These are phyloP conservation scores for Trichoderma sp. DNA, from an alignment of 2,329 filamentous ascomycete species.

Conservation along the genomic window DNA sequence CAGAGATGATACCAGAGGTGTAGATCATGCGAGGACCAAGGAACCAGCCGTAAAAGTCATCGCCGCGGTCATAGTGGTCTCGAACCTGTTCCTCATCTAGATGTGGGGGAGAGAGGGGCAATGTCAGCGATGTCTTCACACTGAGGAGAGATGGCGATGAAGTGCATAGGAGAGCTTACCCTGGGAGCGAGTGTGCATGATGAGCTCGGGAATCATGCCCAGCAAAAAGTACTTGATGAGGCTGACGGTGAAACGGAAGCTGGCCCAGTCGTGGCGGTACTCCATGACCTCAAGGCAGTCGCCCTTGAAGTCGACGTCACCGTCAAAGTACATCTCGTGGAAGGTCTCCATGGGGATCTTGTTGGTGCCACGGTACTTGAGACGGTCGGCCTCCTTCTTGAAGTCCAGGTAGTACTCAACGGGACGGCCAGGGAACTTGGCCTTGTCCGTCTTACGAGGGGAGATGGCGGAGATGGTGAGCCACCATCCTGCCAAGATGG, in stretches of 20 bases:
- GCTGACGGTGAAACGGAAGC: slow-evolving; percentile 82
- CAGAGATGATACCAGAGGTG: slow-evolving; percentile 90
- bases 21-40: slow-evolving; percentile 98
- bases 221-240: slow-evolving; percentile 87
- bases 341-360: slow-evolving; percentile 92
- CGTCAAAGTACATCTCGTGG: slow-evolving; percentile 96
- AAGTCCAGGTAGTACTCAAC: slow-evolving; percentile 90
- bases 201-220: slow-evolving; percentile 82
- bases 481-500: slow-evolving; percentile 82
- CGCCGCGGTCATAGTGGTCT: slow-evolving; percentile 94
- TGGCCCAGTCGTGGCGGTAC: slow-evolving; percentile 96
- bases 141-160: neutral
- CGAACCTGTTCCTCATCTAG: slow-evolving; percentile 89
- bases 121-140: slow-evolving; percentile 16
- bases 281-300: slow-evolving; percentile 87
- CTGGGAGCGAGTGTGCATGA: slow-evolving; percentile 89
- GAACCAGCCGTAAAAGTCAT: slow-evolving; percentile 99
- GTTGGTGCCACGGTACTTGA: slow-evolving; percentile 71
- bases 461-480: slow-evolving; percentile 74
- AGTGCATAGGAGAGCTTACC: slow-evolving; percentile 36
- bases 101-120: neutral
- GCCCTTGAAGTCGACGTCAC: slow-evolving; percentile 91
- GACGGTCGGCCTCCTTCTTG: slow-evolving; percentile 59
- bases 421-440: slow-evolving; percentile 76
- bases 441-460: slow-evolving; percentile 91